phyloP scores from a whole-genome alignment of 345 rosid species.

The Gossypium raimondii region DNA sequence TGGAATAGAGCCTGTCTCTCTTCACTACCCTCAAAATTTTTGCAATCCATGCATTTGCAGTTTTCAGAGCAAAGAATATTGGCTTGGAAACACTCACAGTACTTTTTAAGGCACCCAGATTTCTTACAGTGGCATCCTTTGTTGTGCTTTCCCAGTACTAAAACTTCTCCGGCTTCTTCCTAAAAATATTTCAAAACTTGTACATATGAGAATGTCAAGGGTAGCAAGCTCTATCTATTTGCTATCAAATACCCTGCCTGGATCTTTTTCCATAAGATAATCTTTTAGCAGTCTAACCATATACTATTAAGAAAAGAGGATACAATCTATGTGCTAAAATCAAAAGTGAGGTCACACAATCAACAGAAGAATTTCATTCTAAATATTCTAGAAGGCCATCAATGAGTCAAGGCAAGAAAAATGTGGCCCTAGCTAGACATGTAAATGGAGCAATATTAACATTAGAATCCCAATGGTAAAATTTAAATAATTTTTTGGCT shows the following conservation, averaged over 20 bases:
- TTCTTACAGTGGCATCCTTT: conserved; percentile 99
- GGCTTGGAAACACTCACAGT: conserved; percentile 98
- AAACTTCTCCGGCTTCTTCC: conserved; percentile 81
- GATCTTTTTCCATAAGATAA: neutral
- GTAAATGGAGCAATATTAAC: neutral
- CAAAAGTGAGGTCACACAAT: neutral
- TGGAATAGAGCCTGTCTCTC: conserved; percentile 96
- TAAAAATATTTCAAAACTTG: conserved; percentile 23
- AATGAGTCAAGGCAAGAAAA: neutral
- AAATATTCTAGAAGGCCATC: neutral
- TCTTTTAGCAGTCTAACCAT: neutral
- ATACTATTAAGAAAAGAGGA: neutral
- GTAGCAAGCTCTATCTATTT: neutral
- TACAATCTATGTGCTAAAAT: neutral
- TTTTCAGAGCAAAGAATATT: conserved; percentile 96
- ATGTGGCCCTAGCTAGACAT: neutral
- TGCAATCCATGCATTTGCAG: conserved; percentile 97
- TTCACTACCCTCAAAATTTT: conserved; percentile 96
- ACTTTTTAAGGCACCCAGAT: conserved; percentile 97
- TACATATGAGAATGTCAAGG: neutral
- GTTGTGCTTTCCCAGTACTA: conserved; percentile 82
- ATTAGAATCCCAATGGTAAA: neutral
- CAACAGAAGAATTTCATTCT: neutral
- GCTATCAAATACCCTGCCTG: neutral
- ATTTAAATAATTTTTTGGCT: neutral